Evolutionary conservation across 331 rosid genomes (phyloP), one percentile per base, ranked within the genome.

Genomic region (Ulmus americana): DNA sequence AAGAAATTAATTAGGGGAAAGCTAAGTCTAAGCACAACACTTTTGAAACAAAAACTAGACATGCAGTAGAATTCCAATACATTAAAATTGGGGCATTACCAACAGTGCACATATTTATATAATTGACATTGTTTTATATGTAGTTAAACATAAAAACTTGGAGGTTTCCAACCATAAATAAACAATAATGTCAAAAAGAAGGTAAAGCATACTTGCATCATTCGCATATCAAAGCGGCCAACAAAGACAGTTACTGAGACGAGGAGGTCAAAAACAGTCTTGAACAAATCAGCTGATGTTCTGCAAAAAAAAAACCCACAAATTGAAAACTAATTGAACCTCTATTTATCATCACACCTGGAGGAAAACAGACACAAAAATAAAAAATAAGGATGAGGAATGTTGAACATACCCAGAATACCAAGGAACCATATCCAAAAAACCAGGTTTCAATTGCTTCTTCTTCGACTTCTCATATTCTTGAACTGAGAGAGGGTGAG

Each of bases 381-480:
- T 22, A 48, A 16, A 63, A 69, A 65, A 64, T 47, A 28, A 56
- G 15, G 20, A 59, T 55, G 41, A 58, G 44, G 58, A 67, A 52
- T 20, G 35, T 28, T 28, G 4, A 28, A 28, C 35, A 72, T 87
- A 87, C 97, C 99, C 97, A 16, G 99, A 94, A 85, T 90, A 94
- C 97, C 99, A 94, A 69, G 97, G 99, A 83, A 94, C 99, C 97
- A 94, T 94, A 65, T 94, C 99, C 72, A 94, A 71, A 81, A 90
- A 94, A 56, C 81, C 85, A 66, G 99, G 99, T 77, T 79, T 90
- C 97, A 94, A 68, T 75, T 90, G 95, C 86, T 85, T 90, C 83
- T 76, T 84, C 89, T 92, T 94, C 54, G 82, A 13, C 82, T 82
- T 82, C 73, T 84, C 91, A 75, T 67, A 80, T 79, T 90, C 97